Evolutionary conservation across 2,329 filamentous ascomycete genomes (phyloP).

Genomic region (Penicillium sp.): DNA sequence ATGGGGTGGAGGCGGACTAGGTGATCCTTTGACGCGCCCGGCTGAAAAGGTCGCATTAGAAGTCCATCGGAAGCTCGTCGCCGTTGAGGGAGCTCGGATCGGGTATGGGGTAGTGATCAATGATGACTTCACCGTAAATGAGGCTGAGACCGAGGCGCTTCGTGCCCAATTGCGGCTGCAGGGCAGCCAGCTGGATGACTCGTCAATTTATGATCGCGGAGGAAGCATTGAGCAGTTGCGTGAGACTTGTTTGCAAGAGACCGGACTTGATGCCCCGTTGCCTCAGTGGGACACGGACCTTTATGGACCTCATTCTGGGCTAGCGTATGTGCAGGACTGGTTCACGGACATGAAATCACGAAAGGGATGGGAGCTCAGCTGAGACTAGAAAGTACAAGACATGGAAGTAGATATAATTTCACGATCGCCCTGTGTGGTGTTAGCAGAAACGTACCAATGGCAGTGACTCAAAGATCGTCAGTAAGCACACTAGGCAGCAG

Average conservation of each 20-base stretch:
- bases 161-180: conserved; percentile 33
- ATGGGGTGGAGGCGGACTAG: conserved; percentile 54
- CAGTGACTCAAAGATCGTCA: too few species aligned
- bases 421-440: too few species aligned
- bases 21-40: conserved; percentile 49
- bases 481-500: too few species aligned
- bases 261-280: conserved; percentile 44
- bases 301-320: conserved; percentile 49
- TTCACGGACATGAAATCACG: conserved; percentile 29
- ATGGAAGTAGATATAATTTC: too few species aligned
- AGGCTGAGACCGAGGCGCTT: conserved; percentile 38
- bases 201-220: conserved; percentile 46
- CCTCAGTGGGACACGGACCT: conserved; percentile 49
- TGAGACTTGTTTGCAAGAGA: conserved; percentile 42
- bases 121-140: conserved; percentile 39
- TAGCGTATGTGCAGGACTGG: conserved; percentile 50
- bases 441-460: too few species aligned
- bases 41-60: conserved; percentile 49
- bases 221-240: conserved; percentile 45
- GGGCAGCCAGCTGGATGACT: conserved; percentile 20
- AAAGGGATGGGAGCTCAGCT: conserved; percentile 11
- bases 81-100: conserved; percentile 41
- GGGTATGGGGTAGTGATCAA: conserved; percentile 52
- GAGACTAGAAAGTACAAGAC: neutral
- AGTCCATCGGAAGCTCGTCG: conserved; percentile 49